Evolutionary conservation across 2,329 filamentous ascomycete genomes (phyloP).

Genomic region (Fusarium nygamai): DNA sequence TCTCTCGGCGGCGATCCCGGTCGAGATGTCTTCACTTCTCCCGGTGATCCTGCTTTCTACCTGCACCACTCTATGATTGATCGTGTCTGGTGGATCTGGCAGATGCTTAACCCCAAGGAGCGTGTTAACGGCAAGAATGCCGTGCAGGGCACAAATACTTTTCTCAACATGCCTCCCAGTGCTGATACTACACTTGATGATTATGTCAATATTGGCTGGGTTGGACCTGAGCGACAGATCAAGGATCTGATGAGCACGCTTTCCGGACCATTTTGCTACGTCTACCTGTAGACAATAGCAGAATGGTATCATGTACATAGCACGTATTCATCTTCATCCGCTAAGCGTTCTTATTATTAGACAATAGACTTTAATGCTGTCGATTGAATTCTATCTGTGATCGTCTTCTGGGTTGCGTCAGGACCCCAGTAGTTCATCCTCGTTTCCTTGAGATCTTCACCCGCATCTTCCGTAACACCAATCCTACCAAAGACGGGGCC

Average conservation of each 20-base stretch:
- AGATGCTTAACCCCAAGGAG: conserved; percentile 43
- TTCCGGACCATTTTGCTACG: conserved; percentile 48
- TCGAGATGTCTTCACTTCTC: conserved; percentile 52
- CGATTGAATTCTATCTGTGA: neutral
- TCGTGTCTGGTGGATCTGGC: conserved; percentile 45
- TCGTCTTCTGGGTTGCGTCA: neutral
- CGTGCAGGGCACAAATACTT: conserved; percentile 40
- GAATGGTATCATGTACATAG: neutral
- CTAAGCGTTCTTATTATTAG: neutral
- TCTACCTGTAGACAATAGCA: conserved; percentile 42
- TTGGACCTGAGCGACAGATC: conserved; percentile 42
- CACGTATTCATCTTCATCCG: neutral
- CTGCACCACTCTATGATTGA: conserved; percentile 47
- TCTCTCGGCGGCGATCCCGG: conserved; percentile 54
- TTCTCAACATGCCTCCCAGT: conserved; percentile 38
- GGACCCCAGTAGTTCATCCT: neutral
- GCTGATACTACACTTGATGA: conserved; percentile 43
- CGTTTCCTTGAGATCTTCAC: neutral
- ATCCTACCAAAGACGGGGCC: neutral
- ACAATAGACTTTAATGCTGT: neutral
- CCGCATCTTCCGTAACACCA: neutral
- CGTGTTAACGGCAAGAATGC: conserved; percentile 33
- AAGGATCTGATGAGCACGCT: conserved; percentile 47
- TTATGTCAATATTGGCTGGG: conserved; percentile 41
- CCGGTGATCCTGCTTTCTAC: conserved; percentile 51